Base-by-base conservation (phyloP, 108 stramenopile genomes). In the Licmophora abbreviata region DNA sequence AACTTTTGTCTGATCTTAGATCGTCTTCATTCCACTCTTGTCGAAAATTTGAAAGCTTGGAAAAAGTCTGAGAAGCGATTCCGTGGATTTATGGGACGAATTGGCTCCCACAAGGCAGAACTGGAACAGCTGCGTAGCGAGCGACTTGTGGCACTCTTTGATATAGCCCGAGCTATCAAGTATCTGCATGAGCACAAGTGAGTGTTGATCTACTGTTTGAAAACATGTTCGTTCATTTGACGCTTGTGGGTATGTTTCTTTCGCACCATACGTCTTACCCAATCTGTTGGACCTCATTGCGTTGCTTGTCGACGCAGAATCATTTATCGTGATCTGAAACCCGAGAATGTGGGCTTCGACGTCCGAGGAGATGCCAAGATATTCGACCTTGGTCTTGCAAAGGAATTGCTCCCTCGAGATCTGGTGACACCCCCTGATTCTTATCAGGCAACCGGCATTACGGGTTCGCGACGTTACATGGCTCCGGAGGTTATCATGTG, bases 311-410 rank as follows among this genome's bases (percentile, higher is more conserved):
- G 26, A 9, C 48, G 21, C 9, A 54, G 53, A 21, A 60, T 67
- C 20, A 32, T 67, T 21, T 67, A 45, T 34, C 51, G 66, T n/a
- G 66, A 67, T 26, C 49, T 67, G 26, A 71, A 81, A 51, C 81
- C 76, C 23, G 73, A 77, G 41, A 82, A 82, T 59, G 54, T 71
- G 29, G 81, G 70, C 0, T 72, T 77, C 38, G 81, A 82, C 59
- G 66, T 82, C 17, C 54, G 76, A 6, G 76, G 76, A 44, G 63
- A 69, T 36, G 34, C 74, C 38, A 70, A 74, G 56, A 37, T 76
- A n/a, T 82, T 77, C 48, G 81, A 82, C 42, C 78, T 82, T 51
- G 81, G 81, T 22, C 42, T 78, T n/a, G 73, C 59, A 23, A 68
- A 64, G 29, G 74, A 71, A 56, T 37, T 71, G 14, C 48, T 29